Base-by-base conservation (phyloP, 495 filamentous ascomycete species). In the Xylaria bambusicola region DNA sequence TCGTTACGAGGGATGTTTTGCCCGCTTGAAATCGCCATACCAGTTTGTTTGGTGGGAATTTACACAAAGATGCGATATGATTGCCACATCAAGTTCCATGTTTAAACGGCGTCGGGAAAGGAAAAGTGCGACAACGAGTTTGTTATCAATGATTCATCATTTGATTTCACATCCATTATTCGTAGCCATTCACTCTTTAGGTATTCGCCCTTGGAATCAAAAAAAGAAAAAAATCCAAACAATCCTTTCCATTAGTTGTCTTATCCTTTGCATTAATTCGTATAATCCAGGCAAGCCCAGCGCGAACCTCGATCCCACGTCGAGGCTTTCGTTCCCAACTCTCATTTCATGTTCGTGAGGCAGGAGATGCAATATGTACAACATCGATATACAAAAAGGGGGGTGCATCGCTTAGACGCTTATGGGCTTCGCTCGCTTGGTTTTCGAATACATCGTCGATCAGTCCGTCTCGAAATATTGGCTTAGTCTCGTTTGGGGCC, bases 401-500 rank as follows among this genome's bases (percentile, higher is more conserved):
- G 13, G 6, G 41, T 41, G n/a, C 29, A 3, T 52, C 35, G 23
- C 33, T 41, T 46, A 9, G 23, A 23, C 36, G 40, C 53, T 10
- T 8, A 51, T 35, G 21, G 1, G 10, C 45, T 35, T 42, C 23
- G 27, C 49, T 46, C 41, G 29, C 6, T 52, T 38, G 7, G 27
- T 18, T 35, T 47, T 31, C 26, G 46, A 46, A 51, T 46, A 15
- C n/a, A n/a, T n/a, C n/a, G 35, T 53, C 21, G 29, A 18, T 18
- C 20, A 44, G 23, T 7, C 21, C 6, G 35, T 31, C 20, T n/a
- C 24, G 13, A 18, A 46, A 8, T 31, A 8, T 23, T 21, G 18
- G 7, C 44, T 67, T 65, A 75, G 18, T 75, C 71, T 18, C 58
- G 60, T 61, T 72, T 73, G 27, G 44, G 23, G 27, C 41, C 41